Evolutionary conservation across 768 basidiomycete species (phyloP).

Genomic region (Amanita muscaria): DNA sequence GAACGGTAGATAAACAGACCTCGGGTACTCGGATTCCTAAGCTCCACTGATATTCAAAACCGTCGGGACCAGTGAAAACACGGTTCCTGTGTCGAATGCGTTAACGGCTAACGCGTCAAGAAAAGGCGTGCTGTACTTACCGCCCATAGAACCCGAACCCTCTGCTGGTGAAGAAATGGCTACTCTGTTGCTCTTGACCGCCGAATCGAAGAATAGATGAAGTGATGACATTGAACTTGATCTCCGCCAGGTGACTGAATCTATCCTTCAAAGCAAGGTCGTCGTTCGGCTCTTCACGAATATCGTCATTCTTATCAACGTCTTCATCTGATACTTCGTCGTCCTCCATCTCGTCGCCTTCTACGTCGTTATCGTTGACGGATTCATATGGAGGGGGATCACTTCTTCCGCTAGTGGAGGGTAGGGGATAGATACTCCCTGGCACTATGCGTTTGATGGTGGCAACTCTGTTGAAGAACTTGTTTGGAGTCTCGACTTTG

Average conservation of each 20-base stretch:
- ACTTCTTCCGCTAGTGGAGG: not conserved
- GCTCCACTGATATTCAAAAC: slow-evolving; percentile 25
- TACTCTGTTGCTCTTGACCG: not conserved
- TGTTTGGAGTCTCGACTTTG: slow-evolving; percentile 12
- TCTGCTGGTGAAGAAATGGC: slow-evolving; percentile 15
- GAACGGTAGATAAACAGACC: not conserved
- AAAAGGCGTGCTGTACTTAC: slow-evolving; percentile 10
- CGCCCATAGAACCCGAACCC: slow-evolving; percentile 10
- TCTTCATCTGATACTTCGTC: not conserved
- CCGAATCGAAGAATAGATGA: slow-evolving; percentile 6
- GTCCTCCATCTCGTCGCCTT: not conserved
- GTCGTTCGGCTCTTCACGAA: not conserved
- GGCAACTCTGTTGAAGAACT: slow-evolving; percentile 3
- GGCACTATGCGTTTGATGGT: slow-evolving; percentile 12
- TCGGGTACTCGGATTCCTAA: slow-evolving; percentile 17
- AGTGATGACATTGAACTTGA: slow-evolving; percentile 12
- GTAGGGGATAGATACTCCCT: not conserved
- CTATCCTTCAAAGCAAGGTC: slow-evolving; percentile 4
- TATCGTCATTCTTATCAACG: not conserved
- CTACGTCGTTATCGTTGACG: not conserved
- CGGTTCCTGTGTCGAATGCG: slow-evolving; percentile 16
- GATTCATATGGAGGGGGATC: not conserved
- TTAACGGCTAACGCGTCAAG: not conserved
- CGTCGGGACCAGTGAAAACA: slow-evolving; percentile 26
- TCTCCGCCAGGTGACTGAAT: slow-evolving; percentile 10